Base-by-base conservation (phyloP, 768 basidiomycete species). In the Tricholoma saponaceum region DNA sequence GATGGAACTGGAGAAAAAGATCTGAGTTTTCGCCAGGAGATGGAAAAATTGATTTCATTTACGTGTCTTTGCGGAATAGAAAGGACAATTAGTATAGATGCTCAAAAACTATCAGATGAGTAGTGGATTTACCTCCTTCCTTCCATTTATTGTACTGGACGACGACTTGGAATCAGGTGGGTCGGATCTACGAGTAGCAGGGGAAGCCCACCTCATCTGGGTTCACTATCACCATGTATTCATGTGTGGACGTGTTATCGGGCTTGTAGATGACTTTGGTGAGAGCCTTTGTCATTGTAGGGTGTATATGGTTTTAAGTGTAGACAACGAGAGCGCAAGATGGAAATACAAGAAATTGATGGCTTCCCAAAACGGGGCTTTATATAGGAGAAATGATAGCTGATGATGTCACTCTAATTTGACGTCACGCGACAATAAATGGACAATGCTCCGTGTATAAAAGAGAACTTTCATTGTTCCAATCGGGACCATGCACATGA, bases 201-300 rank as follows among this genome's bases (percentile, higher is more conserved):
- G 51, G 39, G 18, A 23, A 26, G 63, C 79, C 20, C 61, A 92
- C 91, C 82, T 85, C 81, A 54, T 67, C 74, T 3, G 77, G 76
- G 67, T 90, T 81, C 43, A 92, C 84, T 61, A 92, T 78, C 68
- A 87, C 72, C 57, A 79, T 81, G 75, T 72, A 94, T 73, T 91
- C 89, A 54, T 90, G 84, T 20, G 84, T 86, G 7, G 84, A 83
- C 62, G 86, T 82, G 54, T 81, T 68, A 65, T 86, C 84, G 30
- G 90, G 87, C 73, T 90, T 90, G 80, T 90, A 94, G 62, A 92
- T 75, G 67, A 93, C 80, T 76, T 89, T 86, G 55, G 83, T 82
- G 59, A 88, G 64, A 41, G 70, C 61, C 62, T 82, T 81, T 32
- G 74, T 55, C 79, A 81, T 81, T 59, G 51, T 72, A 55, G 28